Conservation (phyloP, 306 rosid species). For the Fragaria vesca region DNA sequence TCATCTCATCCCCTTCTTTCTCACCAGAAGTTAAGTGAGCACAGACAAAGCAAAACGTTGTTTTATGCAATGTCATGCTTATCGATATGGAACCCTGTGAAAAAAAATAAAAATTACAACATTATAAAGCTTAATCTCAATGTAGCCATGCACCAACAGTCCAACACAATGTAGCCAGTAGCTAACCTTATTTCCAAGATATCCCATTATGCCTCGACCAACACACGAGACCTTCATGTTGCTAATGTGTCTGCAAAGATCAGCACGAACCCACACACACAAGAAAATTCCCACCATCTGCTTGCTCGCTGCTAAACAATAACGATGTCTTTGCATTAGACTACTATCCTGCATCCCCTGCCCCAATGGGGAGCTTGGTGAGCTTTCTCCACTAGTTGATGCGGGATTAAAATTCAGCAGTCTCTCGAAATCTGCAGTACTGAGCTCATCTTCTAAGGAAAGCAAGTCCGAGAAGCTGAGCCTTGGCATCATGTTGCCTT, state of each 20-base stretch:
- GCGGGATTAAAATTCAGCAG: slow-evolving; percentile 1
- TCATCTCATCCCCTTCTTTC: slow-evolving; percentile 72
- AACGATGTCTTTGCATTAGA: slow-evolving; percentile 20
- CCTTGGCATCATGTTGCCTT: slow-evolving; percentile 34
- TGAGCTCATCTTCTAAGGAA: slow-evolving; percentile 38
- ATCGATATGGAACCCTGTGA: slow-evolving; percentile 83
- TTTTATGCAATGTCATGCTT: slow-evolving; percentile 65
- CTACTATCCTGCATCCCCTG: neutral
- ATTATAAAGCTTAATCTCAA: neutral
- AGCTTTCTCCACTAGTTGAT: slow-evolving; percentile 15
- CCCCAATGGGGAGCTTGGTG: slow-evolving; percentile 21
- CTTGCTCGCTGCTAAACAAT: slow-evolving; percentile 65
- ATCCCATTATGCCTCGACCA: slow-evolving; percentile 93
- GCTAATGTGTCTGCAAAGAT: slow-evolving; percentile 43
- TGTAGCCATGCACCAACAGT: neutral
- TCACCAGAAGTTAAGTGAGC: slow-evolving; percentile 94
- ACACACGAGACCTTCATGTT: slow-evolving; percentile 65
- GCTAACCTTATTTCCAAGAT: slow-evolving; percentile 86
- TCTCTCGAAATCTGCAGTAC: slow-evolving; percentile 9
- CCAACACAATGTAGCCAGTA: neutral
- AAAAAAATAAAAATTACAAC: neutral
- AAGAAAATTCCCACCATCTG: slow-evolving; percentile 95
- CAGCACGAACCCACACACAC: slow-evolving; percentile 67
- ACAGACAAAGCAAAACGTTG: slow-evolving; percentile 83
- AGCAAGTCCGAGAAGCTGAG: slow-evolving; percentile 50